Percentiles rank a stretch among this genome's conserved stretches.
phyloP scores from a whole-genome alignment of 2,329 filamentous ascomycete genomes.

The Fusarium sp. region DNA sequence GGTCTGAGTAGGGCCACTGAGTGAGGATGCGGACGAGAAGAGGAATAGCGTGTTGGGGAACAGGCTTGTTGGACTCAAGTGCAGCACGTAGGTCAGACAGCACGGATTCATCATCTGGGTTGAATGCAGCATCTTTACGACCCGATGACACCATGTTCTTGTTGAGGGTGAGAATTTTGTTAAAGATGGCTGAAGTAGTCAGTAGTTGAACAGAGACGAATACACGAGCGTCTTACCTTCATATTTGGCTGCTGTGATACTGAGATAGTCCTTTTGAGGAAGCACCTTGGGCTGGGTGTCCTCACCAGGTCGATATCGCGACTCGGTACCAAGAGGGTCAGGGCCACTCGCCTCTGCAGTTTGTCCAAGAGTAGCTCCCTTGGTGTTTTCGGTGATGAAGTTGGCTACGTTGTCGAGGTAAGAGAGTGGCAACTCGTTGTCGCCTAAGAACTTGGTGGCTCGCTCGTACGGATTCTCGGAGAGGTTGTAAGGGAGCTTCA shows the following conservation, averaged over 20 bases:
- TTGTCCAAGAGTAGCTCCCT: conserved; percentile 85
- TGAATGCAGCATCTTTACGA: conserved; percentile 79
- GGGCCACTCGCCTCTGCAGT: conserved; percentile 64
- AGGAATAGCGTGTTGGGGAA: conserved; percentile 67
- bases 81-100: conserved; percentile 73
- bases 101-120: conserved; percentile 75
- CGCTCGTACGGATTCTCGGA: conserved; percentile 93
- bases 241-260: conserved; percentile 80
- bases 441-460: conserved; percentile 88
- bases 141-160: conserved; percentile 77
- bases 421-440: conserved; percentile 87
- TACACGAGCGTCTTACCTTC: conserved; percentile 57
- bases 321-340: conserved; percentile 84
- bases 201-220: background rate
- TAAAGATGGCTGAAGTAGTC: conserved; percentile 70
- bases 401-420: conserved; percentile 94
- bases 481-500: conserved; percentile 95
- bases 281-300: conserved; percentile 69
- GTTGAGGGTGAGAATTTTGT: conserved; percentile 83
- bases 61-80: conserved; percentile 70
- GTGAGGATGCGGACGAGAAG: conserved; percentile 80
- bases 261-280: conserved; percentile 84
- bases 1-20: conserved; percentile 82
- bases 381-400: conserved; percentile 91
- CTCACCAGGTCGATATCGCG: conserved; percentile 79